Base-by-base conservation (phyloP, 345 rosid species). In the Luvunga scandens region DNA sequence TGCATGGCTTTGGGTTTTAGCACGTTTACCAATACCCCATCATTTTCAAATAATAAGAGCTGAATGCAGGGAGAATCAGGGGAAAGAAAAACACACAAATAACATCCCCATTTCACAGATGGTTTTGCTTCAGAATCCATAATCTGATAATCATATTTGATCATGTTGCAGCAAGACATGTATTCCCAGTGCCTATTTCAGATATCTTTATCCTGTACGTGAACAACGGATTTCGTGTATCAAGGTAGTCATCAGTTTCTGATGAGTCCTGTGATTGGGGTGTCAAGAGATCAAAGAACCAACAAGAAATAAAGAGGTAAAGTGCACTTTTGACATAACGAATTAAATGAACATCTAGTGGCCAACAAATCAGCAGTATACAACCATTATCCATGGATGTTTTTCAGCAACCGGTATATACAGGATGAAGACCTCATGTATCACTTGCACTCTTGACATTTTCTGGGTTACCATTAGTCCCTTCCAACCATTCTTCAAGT, bases 401-500 rank as follows among this genome's bases (percentile, higher is more conserved):
- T 56, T 56, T 68, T 53, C 6, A 39, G 60, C 73, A 77, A 65
- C 70, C 77, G 60, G 48, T 65, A 81, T 71, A 65, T 81, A 78
- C 86, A 77, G 56, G 13, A 56, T 45, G 36, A 55, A 73, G 69
- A 33, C 70, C 67, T 66, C 38, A 56, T 6, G 65, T 67, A 39
- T 45, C 66, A 19, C 21, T 72, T 31, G 65, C 75, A 28, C 28
- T 78, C 67, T 66, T 62, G 66, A 68, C 5, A 62, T 31, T 33
- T 14, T 80, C 80, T 24, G 7, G 73, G 50, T 81, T 79, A 56
- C 78, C 84, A 78, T 80, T 86, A 71, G 82, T 68, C 77, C 79
- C 90, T 79, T 85, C 89, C 83, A 92, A 82, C 97, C 98, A 96
- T 78, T 90, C 93, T 84, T 92, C 87, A 39, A 94, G 83, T 81